Base-by-base conservation (phyloP, 345 rosid species). In the Bruguiera sexangula region DNA sequence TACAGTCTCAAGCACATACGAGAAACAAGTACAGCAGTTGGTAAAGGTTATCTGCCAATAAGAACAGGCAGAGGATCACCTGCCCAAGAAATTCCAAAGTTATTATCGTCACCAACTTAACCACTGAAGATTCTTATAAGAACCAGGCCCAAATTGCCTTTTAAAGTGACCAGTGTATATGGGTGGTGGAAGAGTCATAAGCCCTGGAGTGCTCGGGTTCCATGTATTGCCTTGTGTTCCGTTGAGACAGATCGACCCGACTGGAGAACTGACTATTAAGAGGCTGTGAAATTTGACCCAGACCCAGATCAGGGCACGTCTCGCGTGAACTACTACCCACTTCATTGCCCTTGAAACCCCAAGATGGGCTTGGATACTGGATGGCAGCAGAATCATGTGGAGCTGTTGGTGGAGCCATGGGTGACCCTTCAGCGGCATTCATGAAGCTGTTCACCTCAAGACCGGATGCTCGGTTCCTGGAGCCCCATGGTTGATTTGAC, bases 401-500 rank as follows among this genome's bases (percentile, higher is more conserved):
- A 27, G 72, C 57, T 73, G 86, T 66, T 64, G 86, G 83, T 63
- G 82, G 92, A 77, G 81, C 83, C 75, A 83, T 54, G 57, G 89
- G 72, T 55, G 80, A 76, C 37, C 74, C 82, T 11, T 83, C 84
- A 13, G 83, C 84, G 13, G 83, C 54, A 73, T 80, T 68, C 71
- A 76, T 53, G 69, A 81, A 66, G 82, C 76, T 65, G 61, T 53
- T 75, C 69, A 70, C 78, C 68, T 62, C 74, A 57, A 75, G 82
- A 76, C 79, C 80, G 50, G 78, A 62, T 64, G 81, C 58, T 70
- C 66, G 85, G 69, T 78, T 74, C 57, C 78, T 79, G 36, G 85
- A 57, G 83, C 81, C 81, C 85, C 86, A 83, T 71, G 84, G 86
- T 83, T 89, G 91, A 79, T 87, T 92, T 92, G 99, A 95, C 98